A percentile compares a stretch with the other conserved stretches of the same genome.
Conservation (phyloP, 2,329 filamentous ascomycete genomes). For the Xylariomycetidae sp. region DNA sequence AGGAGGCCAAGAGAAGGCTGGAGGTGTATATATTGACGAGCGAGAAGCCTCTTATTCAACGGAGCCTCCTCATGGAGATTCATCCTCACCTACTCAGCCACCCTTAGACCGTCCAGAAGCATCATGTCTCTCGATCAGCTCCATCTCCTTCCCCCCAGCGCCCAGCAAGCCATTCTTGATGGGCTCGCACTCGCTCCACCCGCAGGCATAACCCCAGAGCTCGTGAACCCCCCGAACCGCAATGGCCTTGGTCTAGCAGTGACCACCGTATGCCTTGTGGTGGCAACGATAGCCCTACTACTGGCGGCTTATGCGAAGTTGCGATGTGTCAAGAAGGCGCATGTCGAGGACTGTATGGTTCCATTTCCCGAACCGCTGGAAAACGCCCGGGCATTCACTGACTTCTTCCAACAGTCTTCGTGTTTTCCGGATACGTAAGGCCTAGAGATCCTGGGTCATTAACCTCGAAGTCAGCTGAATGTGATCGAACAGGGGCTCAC, state of each 20-base stretch:
- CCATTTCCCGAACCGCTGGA: too few species aligned
- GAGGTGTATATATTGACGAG: too few species aligned
- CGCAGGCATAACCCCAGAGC: constrained; percentile 4
- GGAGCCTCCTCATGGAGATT: too few species aligned
- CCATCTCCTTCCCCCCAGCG: not conserved
- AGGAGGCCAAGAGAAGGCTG: too few species aligned
- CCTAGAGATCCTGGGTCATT: too few species aligned
- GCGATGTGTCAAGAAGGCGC: constrained; percentile 2
- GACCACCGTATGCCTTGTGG: constrained; percentile 3
- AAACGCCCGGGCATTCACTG: too few species aligned
- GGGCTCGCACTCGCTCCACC: constrained; percentile 7
- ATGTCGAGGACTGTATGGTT: constrained; percentile 7
- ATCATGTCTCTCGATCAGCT: constrained; percentile 5
- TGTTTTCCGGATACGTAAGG: constrained; percentile 7
- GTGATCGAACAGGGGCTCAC: constrained; percentile 1
- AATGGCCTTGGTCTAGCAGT: constrained; percentile 2
- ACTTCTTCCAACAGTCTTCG: constrained; percentile 1
- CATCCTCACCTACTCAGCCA: too few species aligned
- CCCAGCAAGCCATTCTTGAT: constrained; percentile 5
- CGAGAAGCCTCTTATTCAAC: too few species aligned
- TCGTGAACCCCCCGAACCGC: constrained; percentile 8
- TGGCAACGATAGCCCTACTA: constrained; percentile 5
- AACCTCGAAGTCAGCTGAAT: not conserved
- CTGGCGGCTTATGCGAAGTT: constrained; percentile 5
- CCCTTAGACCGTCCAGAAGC: too few species aligned